Conservation (phyloP, 805 yeast species). For the Kregervanrija delftensis region DNA sequence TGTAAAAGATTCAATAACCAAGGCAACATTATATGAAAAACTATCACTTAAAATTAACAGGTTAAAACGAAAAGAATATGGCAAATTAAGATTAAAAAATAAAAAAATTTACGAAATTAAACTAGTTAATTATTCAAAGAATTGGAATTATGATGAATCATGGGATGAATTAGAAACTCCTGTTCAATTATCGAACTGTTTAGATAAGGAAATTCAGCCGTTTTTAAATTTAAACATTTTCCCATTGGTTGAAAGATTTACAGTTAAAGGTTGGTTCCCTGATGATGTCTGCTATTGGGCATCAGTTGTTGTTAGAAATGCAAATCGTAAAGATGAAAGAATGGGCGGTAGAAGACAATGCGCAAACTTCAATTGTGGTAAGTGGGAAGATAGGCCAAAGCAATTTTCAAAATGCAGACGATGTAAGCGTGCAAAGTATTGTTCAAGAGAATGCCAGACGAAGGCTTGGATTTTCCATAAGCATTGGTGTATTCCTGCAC, state of each 20-base stretch:
- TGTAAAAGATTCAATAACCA: conserved; percentile 17
- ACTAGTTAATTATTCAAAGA: conserved; percentile 20
- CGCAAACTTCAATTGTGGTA: conserved; percentile 87
- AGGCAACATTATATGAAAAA: conserved; percentile 23
- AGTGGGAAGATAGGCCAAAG: conserved; percentile 85
- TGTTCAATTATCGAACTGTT: conserved; percentile 14
- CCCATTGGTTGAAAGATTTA: conserved; percentile 88
- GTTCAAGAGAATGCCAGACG: conserved; percentile 87
- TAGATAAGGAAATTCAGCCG: conserved; percentile 30
- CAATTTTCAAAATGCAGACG: conserved; percentile 93
- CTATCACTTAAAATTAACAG: conserved; percentile 23
- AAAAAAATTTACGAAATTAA: conserved; percentile 18
- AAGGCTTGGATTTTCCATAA: conserved; percentile 90
- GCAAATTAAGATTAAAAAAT: conserved; percentile 21
- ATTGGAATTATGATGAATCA: conserved; percentile 38
- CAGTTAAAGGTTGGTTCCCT: conserved; percentile 55
- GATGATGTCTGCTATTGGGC: conserved; percentile 93
- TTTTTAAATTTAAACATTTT: conserved; percentile 60
- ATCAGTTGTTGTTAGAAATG: conserved; percentile 94
- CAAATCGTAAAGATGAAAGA: conserved; percentile 83
- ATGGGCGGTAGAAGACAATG: conserved; percentile 92
- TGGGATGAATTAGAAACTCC: conserved; percentile 30
- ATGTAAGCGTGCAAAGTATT: conserved; percentile 91
- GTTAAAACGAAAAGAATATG: conserved; percentile 23
- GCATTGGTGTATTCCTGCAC: conserved; percentile 71